Evolutionary conservation across 108 stramenopile genomes (phyloP).

Genomic region (Conticribra guillardii): DNA sequence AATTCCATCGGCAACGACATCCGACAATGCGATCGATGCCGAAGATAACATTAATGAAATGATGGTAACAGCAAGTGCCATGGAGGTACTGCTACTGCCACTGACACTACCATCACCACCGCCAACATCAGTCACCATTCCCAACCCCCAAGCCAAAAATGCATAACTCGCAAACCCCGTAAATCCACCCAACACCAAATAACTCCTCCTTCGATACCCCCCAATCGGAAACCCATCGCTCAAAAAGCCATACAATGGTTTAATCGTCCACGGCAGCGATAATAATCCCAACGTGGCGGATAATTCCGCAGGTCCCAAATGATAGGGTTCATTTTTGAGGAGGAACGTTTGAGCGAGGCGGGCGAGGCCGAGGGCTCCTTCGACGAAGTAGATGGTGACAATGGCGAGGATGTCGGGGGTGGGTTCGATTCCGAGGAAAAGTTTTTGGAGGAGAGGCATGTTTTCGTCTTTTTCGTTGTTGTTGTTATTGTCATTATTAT

Average conservation of each 20-base stretch:
- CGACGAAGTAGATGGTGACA: slow-evolving; percentile 93
- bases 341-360: slow-evolving; percentile 93
- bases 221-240: slow-evolving; percentile 89
- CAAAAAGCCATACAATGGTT: slow-evolving; percentile 93
- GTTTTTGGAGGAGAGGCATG: slow-evolving; percentile 18
- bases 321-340: slow-evolving; percentile 90
- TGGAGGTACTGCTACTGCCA: neutral
- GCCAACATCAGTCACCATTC: neutral
- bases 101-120: neutral
- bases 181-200: slow-evolving; percentile 77
- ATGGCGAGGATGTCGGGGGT: slow-evolving; percentile 89
- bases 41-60: slow-evolving; percentile 64
- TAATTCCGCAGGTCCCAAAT: slow-evolving; percentile 89
- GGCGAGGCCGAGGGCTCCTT: slow-evolving; percentile 94
- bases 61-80: slow-evolving; percentile 52
- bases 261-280: slow-evolving; percentile 91
- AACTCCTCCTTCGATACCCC: slow-evolving; percentile 85
- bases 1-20: slow-evolving; percentile 97
- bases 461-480: neutral
- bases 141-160: slow-evolving; percentile 59
- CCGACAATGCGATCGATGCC: slow-evolving; percentile 88
- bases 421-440: slow-evolving; percentile 78
- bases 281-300: slow-evolving; percentile 90
- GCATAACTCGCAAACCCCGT: slow-evolving; percentile 67
- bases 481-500: neutral